Base-by-base conservation (phyloP, 2,329 filamentous ascomycete genomes). In the Cercospora sp. region DNA sequence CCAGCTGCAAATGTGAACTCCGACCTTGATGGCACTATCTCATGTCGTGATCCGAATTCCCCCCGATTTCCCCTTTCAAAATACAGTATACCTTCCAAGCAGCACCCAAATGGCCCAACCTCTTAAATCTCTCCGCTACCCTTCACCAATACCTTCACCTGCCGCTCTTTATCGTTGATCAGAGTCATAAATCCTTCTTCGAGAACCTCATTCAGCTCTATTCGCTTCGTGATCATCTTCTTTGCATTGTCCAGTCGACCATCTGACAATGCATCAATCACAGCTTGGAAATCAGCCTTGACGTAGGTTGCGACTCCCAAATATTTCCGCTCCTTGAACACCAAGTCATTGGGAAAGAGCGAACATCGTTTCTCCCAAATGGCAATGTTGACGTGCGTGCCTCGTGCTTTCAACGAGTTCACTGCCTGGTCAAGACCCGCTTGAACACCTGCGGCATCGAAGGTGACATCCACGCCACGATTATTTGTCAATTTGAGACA, bases 361-460 rank as follows among this genome's bases (percentile, higher is more conserved):
- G 79, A 80, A 57, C 81, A 82, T n/a, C 80, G 75, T 74, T 85
- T 85, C 75, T 85, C 84, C 84, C 84, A 86, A 43, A 87, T 83
- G 8, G 85, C 85, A 62, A 87, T 85, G 65, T 87, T 87, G 65
- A 87, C 81, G 32, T 86, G 78, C 2, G 83, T 85, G 3, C 85
- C 85, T 53, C 83, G 74, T 12, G 83, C 83, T 45, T 84, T 81
- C 34, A 85, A 78, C 0, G 84, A 82, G 45, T 82, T 79, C 12
- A 86, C 78, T 1, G 83, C 85, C 63, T 81, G 77, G 63, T 86
- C 82, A 6, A 87, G 78, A 7, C 81, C 83, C 4, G 79, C 73
- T 71, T 86, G 85, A 12, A 86, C 83, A 10, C 85, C 85, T 1
- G 85, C 84, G 32, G 82, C 83, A 71, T 87, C 85, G 69, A 83